These are phyloP conservation scores for Lantana camara DNA, from an alignment of 257 asterid species.

Conservation along the genomic window DNA sequence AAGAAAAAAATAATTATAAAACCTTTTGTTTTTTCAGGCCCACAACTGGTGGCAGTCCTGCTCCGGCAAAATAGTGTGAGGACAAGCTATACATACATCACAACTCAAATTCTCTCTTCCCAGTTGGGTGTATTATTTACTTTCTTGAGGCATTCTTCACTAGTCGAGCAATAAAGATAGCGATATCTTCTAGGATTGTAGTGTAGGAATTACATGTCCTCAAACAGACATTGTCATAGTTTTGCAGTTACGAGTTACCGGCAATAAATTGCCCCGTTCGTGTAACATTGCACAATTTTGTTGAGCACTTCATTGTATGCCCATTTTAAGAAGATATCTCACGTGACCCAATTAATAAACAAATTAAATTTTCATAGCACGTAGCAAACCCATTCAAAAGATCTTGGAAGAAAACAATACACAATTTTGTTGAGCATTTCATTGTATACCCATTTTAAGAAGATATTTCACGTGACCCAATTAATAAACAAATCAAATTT, in stretches of 20 bases:
- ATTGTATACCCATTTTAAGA: too few species aligned
- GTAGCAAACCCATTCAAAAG: too few species aligned
- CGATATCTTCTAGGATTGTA: not conserved
- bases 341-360: too few species aligned
- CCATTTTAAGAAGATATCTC: too few species aligned
- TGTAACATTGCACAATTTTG: not conserved
- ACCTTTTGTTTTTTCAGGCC: slow-evolving; percentile 53
- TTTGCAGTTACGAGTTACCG: slow-evolving; percentile 3
- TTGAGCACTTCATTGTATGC: too few species aligned
- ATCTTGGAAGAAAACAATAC: too few species aligned
- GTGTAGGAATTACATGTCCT: not conserved
- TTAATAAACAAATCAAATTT: too few species aligned
- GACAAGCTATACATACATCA: not conserved
- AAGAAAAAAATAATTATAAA: not conserved
- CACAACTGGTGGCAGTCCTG: slow-evolving; percentile 65
- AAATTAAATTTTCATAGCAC: too few species aligned
- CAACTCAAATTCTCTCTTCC: not conserved
- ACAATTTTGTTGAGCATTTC: too few species aligned
- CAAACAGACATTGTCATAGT: slow-evolving; percentile 1
- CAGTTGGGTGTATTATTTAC: slow-evolving; percentile 1
- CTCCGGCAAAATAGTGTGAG: slow-evolving; percentile 54
- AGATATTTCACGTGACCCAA: too few species aligned
- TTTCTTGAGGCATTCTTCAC: not conserved
- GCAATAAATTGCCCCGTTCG: not conserved
- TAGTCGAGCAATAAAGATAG: not conserved